A percentile compares a stretch with the other conserved stretches of the same genome.
These are phyloP conservation scores for Candida sphagnicola DNA, from an alignment of 805 yeast genomes.

Conservation along the genomic window DNA sequence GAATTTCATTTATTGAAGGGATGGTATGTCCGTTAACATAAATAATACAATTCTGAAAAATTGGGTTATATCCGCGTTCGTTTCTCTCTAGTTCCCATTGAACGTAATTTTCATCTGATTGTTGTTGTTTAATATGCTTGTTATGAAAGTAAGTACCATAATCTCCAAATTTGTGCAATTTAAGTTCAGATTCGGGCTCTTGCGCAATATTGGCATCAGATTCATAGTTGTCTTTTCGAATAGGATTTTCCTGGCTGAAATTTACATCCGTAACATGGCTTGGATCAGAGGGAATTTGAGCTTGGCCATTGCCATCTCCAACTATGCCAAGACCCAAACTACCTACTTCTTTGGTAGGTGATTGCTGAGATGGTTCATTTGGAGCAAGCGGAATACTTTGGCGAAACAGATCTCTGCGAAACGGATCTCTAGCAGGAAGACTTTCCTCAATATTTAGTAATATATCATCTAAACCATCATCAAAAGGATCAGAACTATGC, in stretches of 20 bases:
- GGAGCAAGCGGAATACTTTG: neutral
- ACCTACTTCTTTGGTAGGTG: no score
- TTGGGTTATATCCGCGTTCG: constrained; percentile 15
- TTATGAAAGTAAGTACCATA: constrained; percentile 60
- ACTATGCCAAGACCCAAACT: no score
- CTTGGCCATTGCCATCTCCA: no score
- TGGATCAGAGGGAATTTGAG: no score
- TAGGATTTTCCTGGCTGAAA: no score
- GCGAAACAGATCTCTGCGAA: no score
- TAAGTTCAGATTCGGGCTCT: constrained; percentile 8
- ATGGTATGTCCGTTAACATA: constrained; percentile 87
- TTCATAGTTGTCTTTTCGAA: no score
- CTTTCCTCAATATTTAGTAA: constrained; percentile 3
- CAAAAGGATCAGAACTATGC: constrained; percentile 18
- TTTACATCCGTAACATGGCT: no score
- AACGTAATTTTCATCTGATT: constrained; percentile 46
- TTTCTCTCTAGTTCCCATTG: constrained; percentile 44
- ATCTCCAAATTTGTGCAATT: constrained; percentile 56
- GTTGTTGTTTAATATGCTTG: constrained; percentile 61
- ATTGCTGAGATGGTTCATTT: no score
- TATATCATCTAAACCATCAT: constrained; percentile 18
- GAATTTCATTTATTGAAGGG: constrained; percentile 74
- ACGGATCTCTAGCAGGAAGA: neutral
- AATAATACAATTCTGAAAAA: constrained; percentile 63
- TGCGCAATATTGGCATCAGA: neutral